A percentile compares a stretch with the other conserved stretches of the same genome.
Evolutionary conservation across 352 stramenopile genomes (phyloP).

Genomic region (Phytophthora cajani): DNA sequence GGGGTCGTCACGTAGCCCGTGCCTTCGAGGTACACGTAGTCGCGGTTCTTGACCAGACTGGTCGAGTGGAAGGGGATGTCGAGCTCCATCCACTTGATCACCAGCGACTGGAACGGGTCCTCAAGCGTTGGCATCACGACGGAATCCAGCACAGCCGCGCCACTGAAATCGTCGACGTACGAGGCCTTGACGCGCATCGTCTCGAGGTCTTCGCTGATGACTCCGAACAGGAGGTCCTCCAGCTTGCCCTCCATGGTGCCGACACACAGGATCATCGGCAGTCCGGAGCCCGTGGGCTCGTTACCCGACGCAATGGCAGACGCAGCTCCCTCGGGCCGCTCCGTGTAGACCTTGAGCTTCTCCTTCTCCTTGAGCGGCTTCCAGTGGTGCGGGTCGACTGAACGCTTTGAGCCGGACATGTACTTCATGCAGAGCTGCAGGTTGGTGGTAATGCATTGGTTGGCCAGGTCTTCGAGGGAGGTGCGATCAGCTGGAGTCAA

Average conservation of each 20-base stretch:
- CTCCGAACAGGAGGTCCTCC: constrained; percentile 40
- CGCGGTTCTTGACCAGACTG: constrained; percentile 39
- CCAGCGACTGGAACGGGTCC: constrained; percentile 35
- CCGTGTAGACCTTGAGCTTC: constrained; percentile 25
- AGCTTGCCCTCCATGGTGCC: constrained; percentile 28
- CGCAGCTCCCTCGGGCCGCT: constrained; percentile 5
- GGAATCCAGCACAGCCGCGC: constrained; percentile 37
- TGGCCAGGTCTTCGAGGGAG: constrained; percentile 20
- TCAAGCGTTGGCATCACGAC: constrained; percentile 35
- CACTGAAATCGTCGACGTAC: constrained; percentile 39
- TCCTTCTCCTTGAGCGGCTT: constrained; percentile 30
- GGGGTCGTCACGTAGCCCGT: constrained; percentile 26
- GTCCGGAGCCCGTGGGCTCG: constrained; percentile 1
- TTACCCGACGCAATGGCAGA: constrained; percentile 1
- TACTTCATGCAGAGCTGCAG: constrained; percentile 26
- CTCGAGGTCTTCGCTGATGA: constrained; percentile 28
- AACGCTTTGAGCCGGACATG: constrained; percentile 25
- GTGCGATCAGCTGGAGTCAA: constrained; percentile 17
- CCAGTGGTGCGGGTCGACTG: constrained; percentile 24
- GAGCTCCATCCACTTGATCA: constrained; percentile 48
- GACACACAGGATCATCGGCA: constrained; percentile 29
- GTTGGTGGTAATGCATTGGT: constrained; percentile 22
- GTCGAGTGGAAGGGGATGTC: constrained; percentile 35
- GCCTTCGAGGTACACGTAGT: constrained; percentile 51
- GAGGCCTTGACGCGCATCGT: constrained; percentile 38